Conservation (phyloP, 805 yeast species). For the Kuraishia molischiana region DNA sequence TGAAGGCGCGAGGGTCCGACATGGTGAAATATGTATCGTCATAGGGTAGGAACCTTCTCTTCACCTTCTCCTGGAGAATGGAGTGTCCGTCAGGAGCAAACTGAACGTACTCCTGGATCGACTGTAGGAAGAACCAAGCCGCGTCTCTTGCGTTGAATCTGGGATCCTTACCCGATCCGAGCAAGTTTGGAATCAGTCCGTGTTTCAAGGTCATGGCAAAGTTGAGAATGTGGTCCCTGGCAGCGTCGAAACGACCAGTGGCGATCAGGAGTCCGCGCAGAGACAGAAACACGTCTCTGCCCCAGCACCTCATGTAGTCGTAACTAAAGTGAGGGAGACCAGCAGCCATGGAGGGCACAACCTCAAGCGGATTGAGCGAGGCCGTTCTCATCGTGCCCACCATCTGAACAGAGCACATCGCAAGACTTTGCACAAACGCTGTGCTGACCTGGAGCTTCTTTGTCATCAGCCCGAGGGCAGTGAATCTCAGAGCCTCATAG, state of each 20-base stretch:
- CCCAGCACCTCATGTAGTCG: constrained; percentile 97
- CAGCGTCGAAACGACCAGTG: constrained; percentile 72
- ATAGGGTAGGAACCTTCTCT: constrained; percentile 73
- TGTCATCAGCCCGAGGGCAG: constrained; percentile 51
- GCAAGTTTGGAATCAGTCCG: constrained; percentile 86
- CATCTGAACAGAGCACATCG: constrained; percentile 83
- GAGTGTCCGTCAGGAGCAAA: constrained; percentile 59
- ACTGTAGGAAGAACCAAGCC: constrained; percentile 87
- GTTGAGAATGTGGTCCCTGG: constrained; percentile 70
- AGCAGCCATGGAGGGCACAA: constrained; percentile 80
- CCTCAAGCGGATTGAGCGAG: constrained; percentile 55
- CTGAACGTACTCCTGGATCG: constrained; percentile 73
- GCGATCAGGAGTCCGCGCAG: constrained; percentile 73
- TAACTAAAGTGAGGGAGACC: constrained; percentile 91
- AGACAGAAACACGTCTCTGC: constrained; percentile 89
- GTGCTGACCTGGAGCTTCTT: constrained; percentile 49
- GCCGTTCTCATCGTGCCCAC: constrained; percentile 65
- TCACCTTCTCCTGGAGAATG: constrained; percentile 62
- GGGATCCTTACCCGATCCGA: constrained; percentile 91
- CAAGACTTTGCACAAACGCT: constrained; percentile 67
- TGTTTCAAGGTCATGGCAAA: constrained; percentile 91
- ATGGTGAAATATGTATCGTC: constrained; percentile 70
- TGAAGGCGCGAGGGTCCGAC: constrained; percentile 69
- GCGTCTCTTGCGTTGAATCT: constrained; percentile 96
- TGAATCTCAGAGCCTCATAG: constrained; percentile 69